phyloP scores from a whole-genome alignment of 169 alveolate species.

The Babesia gibsoni region DNA sequence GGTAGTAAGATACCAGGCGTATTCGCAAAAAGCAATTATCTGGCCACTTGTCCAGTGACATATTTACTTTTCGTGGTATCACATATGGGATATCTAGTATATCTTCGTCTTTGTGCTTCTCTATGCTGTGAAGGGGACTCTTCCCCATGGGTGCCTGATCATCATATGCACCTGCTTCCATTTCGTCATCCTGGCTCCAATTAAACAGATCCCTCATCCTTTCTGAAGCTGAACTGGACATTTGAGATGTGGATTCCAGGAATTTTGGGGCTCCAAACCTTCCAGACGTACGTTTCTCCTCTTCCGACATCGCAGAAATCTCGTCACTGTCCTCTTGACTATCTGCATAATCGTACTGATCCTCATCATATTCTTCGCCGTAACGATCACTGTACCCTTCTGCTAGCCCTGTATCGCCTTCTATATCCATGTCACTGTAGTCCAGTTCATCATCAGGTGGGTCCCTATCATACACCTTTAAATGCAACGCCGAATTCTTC shows the following conservation, averaged over 20 bases:
- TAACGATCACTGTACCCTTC: too few relatives aligned
- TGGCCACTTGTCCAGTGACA: constrained; percentile 58
- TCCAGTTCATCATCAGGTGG: too few relatives aligned
- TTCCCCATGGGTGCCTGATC: background rate
- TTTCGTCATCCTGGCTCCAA: background rate
- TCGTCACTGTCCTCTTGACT: too few relatives aligned
- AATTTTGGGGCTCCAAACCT: constrained; percentile 9
- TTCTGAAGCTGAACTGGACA: background rate
- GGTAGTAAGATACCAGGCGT: constrained; percentile 40
- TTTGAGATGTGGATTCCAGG: background rate
- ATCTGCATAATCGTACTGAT: too few relatives aligned
- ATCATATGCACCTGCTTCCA: background rate
- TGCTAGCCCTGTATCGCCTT: too few relatives aligned
- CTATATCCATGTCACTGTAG: too few relatives aligned
- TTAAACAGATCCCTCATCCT: background rate
- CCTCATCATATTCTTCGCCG: too few relatives aligned
- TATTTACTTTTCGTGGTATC: constrained; percentile 7
- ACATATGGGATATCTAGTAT: constrained; percentile 33
- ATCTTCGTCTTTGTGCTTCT: constrained; percentile 6
- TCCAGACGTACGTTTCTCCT: too few relatives aligned
- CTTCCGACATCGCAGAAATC: too few relatives aligned
- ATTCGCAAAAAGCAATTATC: constrained; percentile 58
- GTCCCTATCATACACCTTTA: too few relatives aligned
- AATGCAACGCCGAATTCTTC: too few relatives aligned
- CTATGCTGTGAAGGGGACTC: constrained; percentile 7